Evolutionary conservation across 805 yeast genomes (phyloP), one percentile per base, ranked within the genome.

Genomic region (Zygotorulaspora sp.): DNA sequence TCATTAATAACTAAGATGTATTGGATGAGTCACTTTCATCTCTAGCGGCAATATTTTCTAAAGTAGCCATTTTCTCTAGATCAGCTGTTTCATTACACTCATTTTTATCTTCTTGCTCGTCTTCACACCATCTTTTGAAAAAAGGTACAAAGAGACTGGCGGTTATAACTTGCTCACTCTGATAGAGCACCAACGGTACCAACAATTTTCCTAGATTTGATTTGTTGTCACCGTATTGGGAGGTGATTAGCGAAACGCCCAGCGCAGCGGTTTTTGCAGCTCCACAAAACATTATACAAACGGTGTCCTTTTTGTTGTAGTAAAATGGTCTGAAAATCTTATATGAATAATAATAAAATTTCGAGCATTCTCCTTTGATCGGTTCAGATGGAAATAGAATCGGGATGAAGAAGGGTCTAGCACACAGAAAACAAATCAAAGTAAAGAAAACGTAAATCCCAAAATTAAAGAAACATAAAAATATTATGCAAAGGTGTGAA

Each of bases 201-300:
- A 88, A 65, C 27, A 88, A 62, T 36, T 74, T 73, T 12, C 95
- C 96, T 45, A 86, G 63, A 48, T 77, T 67, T 7, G 71, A 67
- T 49, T 74, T 76, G 30, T 70, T 53, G 4, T 74, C 61, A 11
- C 94, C 94, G 57, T 85, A 87, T 57, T 83, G 90, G 0, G 90
- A 76, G 1, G 88, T 70, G n/a, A 83, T 70, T 35, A 87, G 67
- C 1, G 95, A 83, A 3, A 87, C 95, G 24, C 96, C 96, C 35
- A 87, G 67, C 0, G 96, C 96, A 0, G 95, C 96, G 1, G 96
- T 87, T 60, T 87, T 88, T 2, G 96, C 95, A 4, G 95, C 90
- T 8, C 95, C 95, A 61, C 95, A 85, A 42, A 86, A 71, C 82
- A 87, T 74, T 35, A 88, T 73, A 9, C 89, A 71, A 23, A 85